Percentiles rank a stretch among this genome's conserved stretches.
Evolutionary conservation across 345 rosid species (phyloP).

Genomic region (Lepidium africanum): DNA sequence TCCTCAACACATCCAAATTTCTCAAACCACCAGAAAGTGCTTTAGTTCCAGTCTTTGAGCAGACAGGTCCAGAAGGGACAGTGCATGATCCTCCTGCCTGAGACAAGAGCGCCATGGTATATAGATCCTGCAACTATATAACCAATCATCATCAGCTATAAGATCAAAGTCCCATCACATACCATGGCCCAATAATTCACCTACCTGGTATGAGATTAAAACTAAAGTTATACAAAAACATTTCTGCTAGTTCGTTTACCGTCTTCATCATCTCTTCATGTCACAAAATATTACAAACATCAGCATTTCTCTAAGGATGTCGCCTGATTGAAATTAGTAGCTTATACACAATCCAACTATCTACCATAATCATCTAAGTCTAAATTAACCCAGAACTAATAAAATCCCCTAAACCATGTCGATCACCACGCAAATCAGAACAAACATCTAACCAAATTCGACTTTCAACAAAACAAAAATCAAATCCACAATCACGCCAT

Average conservation of each 20-base stretch:
- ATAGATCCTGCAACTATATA: constrained; percentile 17
- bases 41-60: constrained; percentile 26
- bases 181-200: too few species aligned
- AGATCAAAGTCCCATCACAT: neutral
- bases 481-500: neutral
- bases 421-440: neutral
- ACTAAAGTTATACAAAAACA: neutral
- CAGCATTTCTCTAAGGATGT: neutral
- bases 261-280: neutral
- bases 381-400: neutral
- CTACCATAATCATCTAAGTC: neutral
- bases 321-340: neutral
- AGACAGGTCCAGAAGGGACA: constrained; percentile 27
- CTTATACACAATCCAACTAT: neutral
- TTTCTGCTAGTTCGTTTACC: neutral
- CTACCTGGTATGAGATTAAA: neutral
- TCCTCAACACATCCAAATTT: constrained; percentile 25
- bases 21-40: constrained; percentile 21
- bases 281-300: neutral
- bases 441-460: neutral
- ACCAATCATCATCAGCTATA: neutral
- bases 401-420: neutral
- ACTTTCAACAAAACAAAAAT: neutral
- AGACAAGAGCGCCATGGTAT: constrained; percentile 54
- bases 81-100: constrained; percentile 40